Percentiles rank a stretch among this genome's conserved stretches.
Evolutionary conservation across 306 rosid genomes (phyloP).

Genomic region (Trichosanthes cucumerina): DNA sequence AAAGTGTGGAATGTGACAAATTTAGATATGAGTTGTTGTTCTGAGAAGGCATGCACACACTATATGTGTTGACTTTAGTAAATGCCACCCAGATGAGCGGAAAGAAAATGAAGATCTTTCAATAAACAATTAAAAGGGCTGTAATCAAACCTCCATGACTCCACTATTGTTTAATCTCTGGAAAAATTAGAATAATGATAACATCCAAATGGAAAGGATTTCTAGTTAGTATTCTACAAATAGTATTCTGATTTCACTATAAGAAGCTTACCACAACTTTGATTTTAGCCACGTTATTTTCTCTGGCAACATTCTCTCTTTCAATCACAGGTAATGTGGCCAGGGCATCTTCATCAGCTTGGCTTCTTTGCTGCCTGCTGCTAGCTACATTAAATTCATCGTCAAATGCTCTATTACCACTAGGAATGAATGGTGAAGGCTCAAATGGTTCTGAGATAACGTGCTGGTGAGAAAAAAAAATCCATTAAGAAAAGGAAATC

Average conservation of each 20-base stretch:
- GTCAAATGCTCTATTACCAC: slow-evolving; percentile 50
- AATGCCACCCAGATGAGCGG: not conserved
- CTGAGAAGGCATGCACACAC: not conserved
- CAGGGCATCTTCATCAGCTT: slow-evolving; percentile 42
- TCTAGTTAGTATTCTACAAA: not conserved
- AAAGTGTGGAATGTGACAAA: not conserved
- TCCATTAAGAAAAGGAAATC: slow-evolving; percentile 14
- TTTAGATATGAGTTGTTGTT: not conserved
- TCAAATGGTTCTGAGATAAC: slow-evolving; percentile 81
- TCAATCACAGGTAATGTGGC: slow-evolving; percentile 38
- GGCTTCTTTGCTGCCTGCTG: slow-evolving; percentile 47
- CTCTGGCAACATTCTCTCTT: slow-evolving; percentile 55
- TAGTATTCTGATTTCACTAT: not conserved
- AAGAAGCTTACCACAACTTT: slow-evolving; percentile 89
- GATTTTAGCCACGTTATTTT: slow-evolving; percentile 82
- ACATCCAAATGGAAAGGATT: not conserved
- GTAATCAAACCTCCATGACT: not conserved
- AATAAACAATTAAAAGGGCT: not conserved
- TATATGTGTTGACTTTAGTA: not conserved
- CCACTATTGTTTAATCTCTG: not conserved
- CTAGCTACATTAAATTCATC: slow-evolving; percentile 41
- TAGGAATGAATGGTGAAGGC: slow-evolving; percentile 85
- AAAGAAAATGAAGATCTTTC: not conserved
- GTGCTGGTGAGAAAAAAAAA: slow-evolving; percentile 46
- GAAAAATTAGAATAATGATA: not conserved